Evolutionary conservation across 2,329 filamentous ascomycete genomes (phyloP), one percentile per base, ranked within the genome.

Genomic region (Raffaelea ambrosiae): DNA sequence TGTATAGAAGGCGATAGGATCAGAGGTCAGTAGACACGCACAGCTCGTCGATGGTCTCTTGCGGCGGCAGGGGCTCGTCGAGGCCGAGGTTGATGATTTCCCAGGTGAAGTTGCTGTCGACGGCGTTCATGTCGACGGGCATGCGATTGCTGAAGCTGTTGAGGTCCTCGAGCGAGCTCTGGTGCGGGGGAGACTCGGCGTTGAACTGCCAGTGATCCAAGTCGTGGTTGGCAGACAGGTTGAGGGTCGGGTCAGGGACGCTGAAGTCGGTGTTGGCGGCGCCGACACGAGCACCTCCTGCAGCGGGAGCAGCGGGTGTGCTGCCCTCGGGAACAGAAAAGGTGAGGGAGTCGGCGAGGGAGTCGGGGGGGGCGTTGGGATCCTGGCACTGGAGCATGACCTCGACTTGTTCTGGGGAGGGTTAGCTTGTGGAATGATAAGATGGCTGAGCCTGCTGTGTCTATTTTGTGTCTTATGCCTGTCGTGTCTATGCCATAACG

Each of bases 321-420:
- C 42, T 38, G n/a, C n/a, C 21, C 1, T 20, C 39, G 3, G 39
- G 4, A 3, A 33, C 13, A 11, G 43, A 66, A 64, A 51, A 74
- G 70, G 43, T 58, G 64, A 11, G 65, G 55, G 50, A 77, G 65
- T 16, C 62, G 18, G 64, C 55, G 10, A 65, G 56, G 9, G 64
- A 57, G 9, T 26, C 7, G 31, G 29, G 26, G 7, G 33, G 29
- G 5, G 41, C 22, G 3, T 35, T 21, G 19, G 19, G 46, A 18
- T 88, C 85, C 61, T 94, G 85, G 5, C 80, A 87, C 68, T 91
- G 94, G 51, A 96, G 71, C 48, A 96, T 70, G 2, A 86, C 93
- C 71, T 96, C 91, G 48, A 97, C 90, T 74, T 96, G 90, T 64
- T 91, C 88, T 94, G 21, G 4, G 3, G 26, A 3, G 21, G 9